Evolutionary conservation across 2,329 filamentous ascomycete species (phyloP).

Genomic region (Meredithiella fracta): DNA sequence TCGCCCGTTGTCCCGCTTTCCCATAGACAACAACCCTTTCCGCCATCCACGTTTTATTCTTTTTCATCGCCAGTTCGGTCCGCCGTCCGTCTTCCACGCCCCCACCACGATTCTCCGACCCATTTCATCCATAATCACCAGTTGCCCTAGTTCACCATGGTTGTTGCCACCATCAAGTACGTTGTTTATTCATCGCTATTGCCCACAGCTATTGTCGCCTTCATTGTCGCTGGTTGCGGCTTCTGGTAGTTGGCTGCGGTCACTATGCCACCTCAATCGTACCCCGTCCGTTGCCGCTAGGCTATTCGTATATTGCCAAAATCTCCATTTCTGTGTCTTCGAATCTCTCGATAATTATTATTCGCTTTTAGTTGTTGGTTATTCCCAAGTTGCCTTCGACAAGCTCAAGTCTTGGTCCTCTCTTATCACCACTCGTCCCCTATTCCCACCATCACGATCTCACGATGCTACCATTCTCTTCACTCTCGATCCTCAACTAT

Average conservation of each 20-base stretch:
- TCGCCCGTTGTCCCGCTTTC: background rate
- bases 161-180: constrained; percentile 50
- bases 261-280: background rate
- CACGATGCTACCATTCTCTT: too few species aligned
- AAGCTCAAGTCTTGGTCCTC: too few species aligned
- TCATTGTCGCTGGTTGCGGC: background rate
- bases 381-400: too few species aligned
- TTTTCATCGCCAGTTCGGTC: background rate
- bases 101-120: background rate
- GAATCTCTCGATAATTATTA: too few species aligned
- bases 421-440: too few species aligned
- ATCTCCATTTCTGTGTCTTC: background rate
- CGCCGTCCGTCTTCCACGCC: background rate
- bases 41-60: background rate
- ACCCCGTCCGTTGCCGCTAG: background rate
- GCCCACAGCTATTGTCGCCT: background rate
- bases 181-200: constrained; percentile 18
- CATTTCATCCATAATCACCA: background rate
- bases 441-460: too few species aligned
- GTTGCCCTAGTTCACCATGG: constrained; percentile 28
- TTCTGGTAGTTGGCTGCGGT: background rate
- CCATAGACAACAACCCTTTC: background rate
- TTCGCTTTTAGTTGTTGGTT: too few species aligned
- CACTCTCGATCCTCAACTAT: too few species aligned
- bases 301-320: background rate